These are phyloP conservation scores for Xylaria sp. DNA, from an alignment of 2,329 filamentous ascomycete genomes.

Conservation along the genomic window DNA sequence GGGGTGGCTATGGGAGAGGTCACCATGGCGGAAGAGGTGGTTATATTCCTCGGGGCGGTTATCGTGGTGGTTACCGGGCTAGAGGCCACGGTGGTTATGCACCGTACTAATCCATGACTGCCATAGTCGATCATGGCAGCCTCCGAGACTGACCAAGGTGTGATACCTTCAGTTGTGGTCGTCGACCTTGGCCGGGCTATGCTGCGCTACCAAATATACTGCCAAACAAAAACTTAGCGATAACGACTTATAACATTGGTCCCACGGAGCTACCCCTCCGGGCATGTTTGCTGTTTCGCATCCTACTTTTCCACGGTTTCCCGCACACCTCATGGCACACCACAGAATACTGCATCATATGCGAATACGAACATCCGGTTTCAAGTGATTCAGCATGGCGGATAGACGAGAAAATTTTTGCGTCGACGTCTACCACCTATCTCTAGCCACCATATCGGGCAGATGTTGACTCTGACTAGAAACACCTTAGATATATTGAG, in stretches of 20 bases:
- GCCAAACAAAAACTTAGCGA: constrained; percentile 18
- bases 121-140: neutral
- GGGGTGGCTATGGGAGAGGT: constrained; percentile 58
- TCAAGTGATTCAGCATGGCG: constrained; percentile 5
- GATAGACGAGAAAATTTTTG: constrained; percentile 6
- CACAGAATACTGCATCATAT: constrained; percentile 13
- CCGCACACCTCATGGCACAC: constrained; percentile 4
- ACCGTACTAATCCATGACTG: constrained; percentile 59
- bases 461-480: constrained; percentile 1
- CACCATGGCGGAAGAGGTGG: constrained; percentile 58
- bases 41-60: constrained; percentile 60
- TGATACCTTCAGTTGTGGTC: constrained; percentile 1
- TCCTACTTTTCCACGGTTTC: constrained; percentile 14
- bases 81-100: constrained; percentile 63
- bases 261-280: neutral
- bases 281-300: constrained; percentile 14
- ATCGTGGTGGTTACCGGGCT: constrained; percentile 64
- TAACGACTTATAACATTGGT: constrained; percentile 10
- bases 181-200: constrained; percentile 4
- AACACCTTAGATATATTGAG: constrained; percentile 3
- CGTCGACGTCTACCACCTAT: neutral
- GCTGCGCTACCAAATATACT: constrained; percentile 16
- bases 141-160: neutral
- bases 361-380: constrained; percentile 17
- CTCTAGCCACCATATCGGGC: neutral